Base-by-base conservation (phyloP, 2,329 filamentous ascomycete species). In the Phyllosticta citriasiana region DNA sequence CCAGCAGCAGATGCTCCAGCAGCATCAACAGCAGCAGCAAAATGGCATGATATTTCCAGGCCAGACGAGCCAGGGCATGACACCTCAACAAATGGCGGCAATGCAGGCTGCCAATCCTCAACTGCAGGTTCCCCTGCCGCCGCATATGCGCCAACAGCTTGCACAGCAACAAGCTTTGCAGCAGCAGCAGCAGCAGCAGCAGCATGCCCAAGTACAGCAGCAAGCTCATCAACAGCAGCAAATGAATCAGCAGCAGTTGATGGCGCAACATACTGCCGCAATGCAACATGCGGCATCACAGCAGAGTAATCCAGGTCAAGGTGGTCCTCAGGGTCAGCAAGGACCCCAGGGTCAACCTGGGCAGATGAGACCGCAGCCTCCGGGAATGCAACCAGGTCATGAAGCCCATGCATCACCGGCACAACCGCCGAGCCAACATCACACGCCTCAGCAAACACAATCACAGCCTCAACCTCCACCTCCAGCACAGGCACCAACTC, bases 31-130 rank as follows among this genome's bases (percentile, higher is more conserved):
- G 53, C 81, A 84, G 64, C 81, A 83, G 57, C 82, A 85, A 64
- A 72, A 79, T 58, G 78, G 80, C 55, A 82, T 86, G 75, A 78
- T 77, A 64, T 19, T 80, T 83, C 67, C 80, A 77, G 40, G 40
- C 14, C 82, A 86, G 70, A 79, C 85, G 71, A 78, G 66, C 72
- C 67, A 72, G 58, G 73, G 75, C 63, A 79, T 84, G 69, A 82
- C 73, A 55, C 74, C 73, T 24, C 79, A 81, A 62, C 82, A 84
- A 67, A 72, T 82, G 35, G 75, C 79, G 54, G 79, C 80, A 53
- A 77, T 84, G 67, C 74, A 81, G 64, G 74, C 74, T 58, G 68
- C 14, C 6, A 63, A 60, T 10, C 62, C 60, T 10, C 60, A 60
- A n/a, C 35, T 64, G 16, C 77, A 78, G 60, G 78, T 82, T 65